Base-by-base conservation (phyloP, 495 filamentous ascomycete genomes). In the Aspergillus taichungensis region DNA sequence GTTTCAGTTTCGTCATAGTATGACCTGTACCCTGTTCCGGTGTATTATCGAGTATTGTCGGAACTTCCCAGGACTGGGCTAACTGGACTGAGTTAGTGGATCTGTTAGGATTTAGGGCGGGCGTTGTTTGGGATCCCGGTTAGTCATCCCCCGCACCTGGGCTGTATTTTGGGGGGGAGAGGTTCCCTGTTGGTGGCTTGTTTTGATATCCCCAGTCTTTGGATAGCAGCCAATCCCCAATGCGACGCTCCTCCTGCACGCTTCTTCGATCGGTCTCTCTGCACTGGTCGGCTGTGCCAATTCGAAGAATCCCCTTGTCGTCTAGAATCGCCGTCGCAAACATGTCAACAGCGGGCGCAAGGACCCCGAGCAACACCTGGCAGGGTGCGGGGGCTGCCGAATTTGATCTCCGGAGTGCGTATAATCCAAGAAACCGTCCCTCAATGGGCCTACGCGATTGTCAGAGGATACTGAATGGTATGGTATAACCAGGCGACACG, bases 331-430 rank as follows among this genome's bases (percentile, higher is more conserved):
- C 45, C 13, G 57, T 63, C 51, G 56, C 61, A 12, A 62, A 53
- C 24, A 40, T 60, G 12, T 56, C 61, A 30, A 62, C 56, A 14
- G 37, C 33, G 10, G 30, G 36, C 8, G 47, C 53, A 43, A 46
- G 46, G 50, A 64, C n/a, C n/a, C n/a, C 56, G 42, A 43, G 55
- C 28, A 77, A 55, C 50, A 66, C 71, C 40, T 84, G 80, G 80
- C 68, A 76, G 8, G 64, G 67, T 12, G 72, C 75, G n/a, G 77
- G 78, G 0, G 79, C 79, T 0, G 78, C 81, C 3, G 76, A 78
- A 39, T 83, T 79, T 55, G 83, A 87, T 46, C 73, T 87, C 49
- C 45, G 67, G 38, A 68, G 67, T 71, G 58, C 53, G 61, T 40
- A 12, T 29, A 65, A 24, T 24, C 18, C 18, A 24, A 24, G n/a